Percentiles rank a stretch among this genome's conserved stretches.
Conservation (phyloP, 2,329 filamentous ascomycete genomes). For the Colletotrichum falcatum region DNA sequence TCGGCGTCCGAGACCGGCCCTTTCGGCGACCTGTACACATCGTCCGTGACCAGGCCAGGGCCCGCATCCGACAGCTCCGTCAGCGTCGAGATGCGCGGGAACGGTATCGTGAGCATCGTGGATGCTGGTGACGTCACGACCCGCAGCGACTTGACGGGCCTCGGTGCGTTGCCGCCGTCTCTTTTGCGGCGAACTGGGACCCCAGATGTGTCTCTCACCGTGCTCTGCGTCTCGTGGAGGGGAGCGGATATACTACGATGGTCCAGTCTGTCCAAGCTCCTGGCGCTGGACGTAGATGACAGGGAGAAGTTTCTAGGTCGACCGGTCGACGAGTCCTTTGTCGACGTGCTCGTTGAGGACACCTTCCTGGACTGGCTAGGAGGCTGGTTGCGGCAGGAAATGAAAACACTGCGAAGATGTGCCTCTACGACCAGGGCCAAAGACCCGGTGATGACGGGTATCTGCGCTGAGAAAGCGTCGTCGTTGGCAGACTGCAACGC, state of each 20-base stretch:
- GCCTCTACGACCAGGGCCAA: conserved; percentile 30
- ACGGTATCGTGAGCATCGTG: conserved; percentile 26
- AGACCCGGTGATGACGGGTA: conserved; percentile 33
- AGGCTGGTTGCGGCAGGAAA: conserved; percentile 24
- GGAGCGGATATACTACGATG: not conserved
- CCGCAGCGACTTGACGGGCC: not conserved
- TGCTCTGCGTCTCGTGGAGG: not conserved
- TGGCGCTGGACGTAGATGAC: conserved; percentile 6
- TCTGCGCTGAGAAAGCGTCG: conserved; percentile 29
- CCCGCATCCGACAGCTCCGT: conserved; percentile 31
- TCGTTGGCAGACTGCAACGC: conserved; percentile 27
- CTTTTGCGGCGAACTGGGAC: not conserved
- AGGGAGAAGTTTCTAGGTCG: conserved; percentile 22
- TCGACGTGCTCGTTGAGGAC: not conserved
- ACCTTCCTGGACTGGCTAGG: not conserved
- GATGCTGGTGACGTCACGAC: conserved; percentile 9
- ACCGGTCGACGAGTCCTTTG: not conserved
- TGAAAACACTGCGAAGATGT: conserved; percentile 36
- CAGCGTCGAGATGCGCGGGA: conserved; percentile 34
- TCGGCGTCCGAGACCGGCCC: conserved; percentile 26
- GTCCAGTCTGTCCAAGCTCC: not conserved
- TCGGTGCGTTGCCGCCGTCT: conserved; percentile 8
- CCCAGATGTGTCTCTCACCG: not conserved
- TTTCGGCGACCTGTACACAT: conserved; percentile 1
- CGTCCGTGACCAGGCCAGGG: not conserved